Percentiles rank a stretch among this genome's conserved stretches.
These are phyloP conservation scores for Turritis glabra DNA, from an alignment of 345 rosid species.

Conservation along the genomic window DNA sequence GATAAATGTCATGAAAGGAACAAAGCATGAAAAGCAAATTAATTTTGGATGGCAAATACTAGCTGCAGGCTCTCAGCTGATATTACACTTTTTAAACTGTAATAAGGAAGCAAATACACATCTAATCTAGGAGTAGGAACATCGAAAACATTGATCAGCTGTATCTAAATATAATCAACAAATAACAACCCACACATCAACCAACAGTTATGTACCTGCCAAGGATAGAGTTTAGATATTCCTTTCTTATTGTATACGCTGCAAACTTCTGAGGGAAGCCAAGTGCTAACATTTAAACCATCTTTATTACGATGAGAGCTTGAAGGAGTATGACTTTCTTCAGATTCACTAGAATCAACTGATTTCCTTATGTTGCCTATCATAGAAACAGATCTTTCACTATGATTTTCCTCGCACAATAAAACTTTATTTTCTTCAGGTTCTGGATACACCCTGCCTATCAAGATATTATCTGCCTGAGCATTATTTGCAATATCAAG, in stretches of 20 bases:
- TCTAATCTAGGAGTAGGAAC: slow-evolving; percentile 21
- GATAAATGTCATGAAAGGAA: slow-evolving; percentile 15
- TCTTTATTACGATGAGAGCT: slow-evolving; percentile 55
- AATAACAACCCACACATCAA: slow-evolving; percentile 14
- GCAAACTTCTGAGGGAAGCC: slow-evolving; percentile 92
- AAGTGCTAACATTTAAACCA: slow-evolving; percentile 53
- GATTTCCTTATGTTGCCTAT: slow-evolving; percentile 41
- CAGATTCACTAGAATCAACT: slow-evolving; percentile 38
- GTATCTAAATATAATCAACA: slow-evolving; percentile 1
- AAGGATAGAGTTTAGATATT: slow-evolving; percentile 77
- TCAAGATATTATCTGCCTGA: slow-evolving; percentile 39
- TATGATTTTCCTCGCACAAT: slow-evolving; percentile 39
- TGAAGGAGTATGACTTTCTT: slow-evolving; percentile 72
- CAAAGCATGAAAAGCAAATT: slow-evolving; percentile 13
- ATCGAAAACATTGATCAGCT: slow-evolving; percentile 2
- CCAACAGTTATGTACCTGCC: slow-evolving; percentile 70
- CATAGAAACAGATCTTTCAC: slow-evolving; percentile 39
- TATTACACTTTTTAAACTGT: slow-evolving; percentile 3
- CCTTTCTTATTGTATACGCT: slow-evolving; percentile 73
- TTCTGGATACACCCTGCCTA: slow-evolving; percentile 36
- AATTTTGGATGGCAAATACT: slow-evolving; percentile 13
- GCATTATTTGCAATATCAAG: slow-evolving; percentile 29
- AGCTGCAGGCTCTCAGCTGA: slow-evolving; percentile 10
- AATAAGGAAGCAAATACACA: slow-evolving; percentile 16
- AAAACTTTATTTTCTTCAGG: slow-evolving; percentile 35